Percentiles rank a stretch among this genome's conserved stretches.
phyloP scores from a whole-genome alignment of 768 basidiomycete species.

The Tylopilus felleus region DNA sequence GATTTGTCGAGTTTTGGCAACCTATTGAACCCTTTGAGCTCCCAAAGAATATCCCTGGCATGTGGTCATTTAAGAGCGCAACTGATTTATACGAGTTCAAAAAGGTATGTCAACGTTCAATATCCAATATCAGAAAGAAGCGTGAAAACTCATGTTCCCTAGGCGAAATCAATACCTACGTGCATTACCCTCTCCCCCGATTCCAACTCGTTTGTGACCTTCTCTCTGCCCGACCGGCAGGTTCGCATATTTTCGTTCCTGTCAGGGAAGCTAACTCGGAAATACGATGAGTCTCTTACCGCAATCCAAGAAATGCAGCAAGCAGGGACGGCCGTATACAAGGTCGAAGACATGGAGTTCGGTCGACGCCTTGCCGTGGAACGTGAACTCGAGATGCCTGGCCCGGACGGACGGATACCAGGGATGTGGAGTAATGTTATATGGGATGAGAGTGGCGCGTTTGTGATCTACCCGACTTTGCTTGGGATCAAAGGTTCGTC shows the following conservation, averaged over 20 bases:
- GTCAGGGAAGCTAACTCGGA: constrained; percentile 82
- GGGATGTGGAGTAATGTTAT: constrained; percentile 84
- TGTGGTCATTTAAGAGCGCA: constrained; percentile 89
- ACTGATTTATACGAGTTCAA: constrained; percentile 98
- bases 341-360: constrained; percentile 98
- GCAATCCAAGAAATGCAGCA: constrained; percentile 99
- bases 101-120: constrained; percentile 54
- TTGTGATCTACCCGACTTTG: constrained; percentile 89
- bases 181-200: constrained; percentile 90
- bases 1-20: constrained; percentile 96
- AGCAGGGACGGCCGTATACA: constrained; percentile 88
- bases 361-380: constrained; percentile 93
- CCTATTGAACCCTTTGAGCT: constrained; percentile 84
- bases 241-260: constrained; percentile 93
- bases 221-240: constrained; percentile 91
- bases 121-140: background rate
- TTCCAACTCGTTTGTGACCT: constrained; percentile 85
- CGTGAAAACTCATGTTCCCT: background rate
- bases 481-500: constrained; percentile 88
- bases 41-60: constrained; percentile 69
- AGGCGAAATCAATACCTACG: constrained; percentile 91
- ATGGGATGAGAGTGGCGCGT: constrained; percentile 98
- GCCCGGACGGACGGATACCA: constrained; percentile 66
- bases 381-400: constrained; percentile 82
- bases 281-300: constrained; percentile 90